Evolutionary conservation across 2,329 filamentous ascomycete genomes (phyloP), one percentile per base, ranked within the genome.

Genomic region (Orbilia oligospora): DNA sequence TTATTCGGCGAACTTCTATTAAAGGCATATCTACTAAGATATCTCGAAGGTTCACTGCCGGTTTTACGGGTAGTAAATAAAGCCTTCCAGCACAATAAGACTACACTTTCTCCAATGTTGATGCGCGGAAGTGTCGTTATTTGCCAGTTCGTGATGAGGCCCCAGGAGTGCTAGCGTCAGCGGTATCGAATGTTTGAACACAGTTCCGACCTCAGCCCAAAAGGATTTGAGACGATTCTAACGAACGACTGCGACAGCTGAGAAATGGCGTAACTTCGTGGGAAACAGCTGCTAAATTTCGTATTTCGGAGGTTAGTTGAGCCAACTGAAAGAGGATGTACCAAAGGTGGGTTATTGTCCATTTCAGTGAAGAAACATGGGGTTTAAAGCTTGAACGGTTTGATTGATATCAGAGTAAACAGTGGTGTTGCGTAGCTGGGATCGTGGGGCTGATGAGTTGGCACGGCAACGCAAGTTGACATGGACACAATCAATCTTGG

Each of bases 1-100:
- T 72, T 49, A 78, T 78, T 30, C 75, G 75, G 24, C 68, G 75
- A 69, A 78, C 75, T 78, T 78, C 75, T 53, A 78, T 71, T 20
- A 78, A 53, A 63, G 75, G 30, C 75, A 78, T 78, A 6, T 69
- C 30, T 53, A 18, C 38, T 18, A 27, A 38, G 20, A 18, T 20
- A 27, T 41, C 14, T 27, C 8, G 30, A 16, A 14, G 38, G 10
- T 18, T 49, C 5, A 12, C 16, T 36, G 8, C 38, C 4, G n/a
- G 2, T 22, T 27, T 14, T 69, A 51, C 10, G n/a, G 30, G 53
- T n/a, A n/a, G n/a, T n/a, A 5, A 30, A 24, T 18, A 51, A 53
- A 38, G 30, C 14, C 12, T 51, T 18, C 18, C 20, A 30, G 27
- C 44, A n/a, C n/a, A n/a, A 16, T 10, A 14, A 27, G 6, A 18